These are phyloP conservation scores for Amaranthus cruentus DNA, from an alignment of 148 eudicot species.

Conservation along the genomic window DNA sequence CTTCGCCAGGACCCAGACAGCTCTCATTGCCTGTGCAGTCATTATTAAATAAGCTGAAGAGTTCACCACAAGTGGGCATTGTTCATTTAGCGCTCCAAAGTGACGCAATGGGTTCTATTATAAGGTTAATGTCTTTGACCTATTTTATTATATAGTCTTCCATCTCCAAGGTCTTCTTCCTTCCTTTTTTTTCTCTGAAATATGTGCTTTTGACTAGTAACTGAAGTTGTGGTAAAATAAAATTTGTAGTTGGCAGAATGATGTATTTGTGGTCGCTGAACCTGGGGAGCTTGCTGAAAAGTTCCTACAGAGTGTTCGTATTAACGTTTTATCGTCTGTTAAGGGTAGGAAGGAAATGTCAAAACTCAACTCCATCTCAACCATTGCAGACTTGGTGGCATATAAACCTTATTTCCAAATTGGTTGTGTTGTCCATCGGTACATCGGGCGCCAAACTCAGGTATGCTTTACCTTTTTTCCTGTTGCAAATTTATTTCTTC, in stretches of 20 bases:
- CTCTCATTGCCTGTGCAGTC: conserved; percentile 63
- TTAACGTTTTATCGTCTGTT: conserved; percentile 66
- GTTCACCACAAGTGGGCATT: conserved; percentile 83
- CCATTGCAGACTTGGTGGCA: conserved; percentile 80
- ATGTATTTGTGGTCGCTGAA: conserved; percentile 99
- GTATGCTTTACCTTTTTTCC: conserved; percentile 33
- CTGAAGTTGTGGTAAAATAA: conserved; percentile 1
- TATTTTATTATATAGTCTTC: conserved; percentile 1
- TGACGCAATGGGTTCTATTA: conserved; percentile 80
- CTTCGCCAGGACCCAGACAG: conserved; percentile 67
- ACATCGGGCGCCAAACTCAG: conserved; percentile 96
- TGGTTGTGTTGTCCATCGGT: conserved; percentile 87
- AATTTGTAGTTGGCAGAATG: conserved; percentile 90
- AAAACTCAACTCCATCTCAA: conserved; percentile 58
- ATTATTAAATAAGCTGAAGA: conserved; percentile 67
- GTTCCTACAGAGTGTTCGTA: conserved; percentile 87
- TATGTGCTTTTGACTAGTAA: conserved; percentile 5
- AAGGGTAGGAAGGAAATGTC: conserved; percentile 70
- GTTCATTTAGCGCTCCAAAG: conserved; percentile 90
- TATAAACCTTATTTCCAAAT: conserved; percentile 87
- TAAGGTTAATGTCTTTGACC: conserved; percentile 43
- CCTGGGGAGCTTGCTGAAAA: conserved; percentile 98
- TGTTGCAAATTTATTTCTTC: background rate
- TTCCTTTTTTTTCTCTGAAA: background rate
- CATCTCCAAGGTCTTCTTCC: background rate